Evolutionary conservation across 140 eudicot species (phyloP).

Genomic region (Cichorium intybus): DNA sequence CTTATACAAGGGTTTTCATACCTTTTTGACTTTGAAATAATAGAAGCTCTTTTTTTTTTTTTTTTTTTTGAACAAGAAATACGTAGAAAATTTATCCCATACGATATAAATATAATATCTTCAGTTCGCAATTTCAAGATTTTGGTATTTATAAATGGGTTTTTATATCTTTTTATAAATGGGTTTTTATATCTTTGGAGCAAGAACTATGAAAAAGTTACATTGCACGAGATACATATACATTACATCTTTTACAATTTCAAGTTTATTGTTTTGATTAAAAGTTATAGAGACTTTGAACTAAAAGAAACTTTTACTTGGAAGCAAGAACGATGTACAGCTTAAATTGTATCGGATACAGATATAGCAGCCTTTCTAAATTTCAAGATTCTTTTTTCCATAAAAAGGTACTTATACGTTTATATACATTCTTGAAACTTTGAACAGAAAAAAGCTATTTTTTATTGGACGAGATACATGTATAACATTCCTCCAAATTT

Average conservation of each 20-base stretch:
- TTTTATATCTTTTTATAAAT: too few species aligned
- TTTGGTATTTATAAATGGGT: too few species aligned
- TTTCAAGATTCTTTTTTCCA: background rate
- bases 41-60: background rate
- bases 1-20: background rate
- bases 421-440: constrained; percentile 8
- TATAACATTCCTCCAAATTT: background rate
- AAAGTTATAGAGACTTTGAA: background rate
- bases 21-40: background rate
- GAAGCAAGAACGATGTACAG: background rate
- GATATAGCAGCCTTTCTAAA: background rate
- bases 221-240: background rate
- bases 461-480: background rate
- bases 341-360: background rate
- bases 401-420: too few species aligned
- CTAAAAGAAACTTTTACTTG: background rate
- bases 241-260: too few species aligned
- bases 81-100: too few species aligned
- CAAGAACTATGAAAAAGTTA: too few species aligned
- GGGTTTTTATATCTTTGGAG: too few species aligned
- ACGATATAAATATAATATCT: too few species aligned
- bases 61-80: too few species aligned
- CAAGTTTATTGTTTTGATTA: background rate
- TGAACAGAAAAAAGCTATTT: background rate
- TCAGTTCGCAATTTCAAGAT: too few species aligned